Evolutionary conservation across 345 rosid genomes (phyloP), one percentile per base, ranked within the genome.

Genomic region (Bruguiera gymnorhiza): DNA sequence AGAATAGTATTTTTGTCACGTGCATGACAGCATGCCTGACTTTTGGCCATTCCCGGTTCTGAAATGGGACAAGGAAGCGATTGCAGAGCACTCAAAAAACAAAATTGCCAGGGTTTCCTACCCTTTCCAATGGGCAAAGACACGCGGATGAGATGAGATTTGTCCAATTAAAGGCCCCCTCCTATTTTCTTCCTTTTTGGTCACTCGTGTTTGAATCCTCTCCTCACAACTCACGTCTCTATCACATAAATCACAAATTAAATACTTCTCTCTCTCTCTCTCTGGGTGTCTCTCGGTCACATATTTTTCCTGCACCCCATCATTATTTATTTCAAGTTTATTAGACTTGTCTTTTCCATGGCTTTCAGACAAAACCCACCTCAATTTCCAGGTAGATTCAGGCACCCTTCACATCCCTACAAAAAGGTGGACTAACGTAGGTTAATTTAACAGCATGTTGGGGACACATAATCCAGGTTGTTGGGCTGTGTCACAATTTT

Each of bases 311-410:
- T 56, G 60, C 29, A 24, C 2, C 16, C 29, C 13, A 6, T 56
- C 60, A 46, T 66, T 54, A 63, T 67, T 66, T 67, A 60, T 71
- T 24, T 46, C n/a, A 2, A 63, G 55, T 67, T 34, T 34, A 34
- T 34, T 70, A 32, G 66, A 39, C 26, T 58, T 63, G 77, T 73
- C 68, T 66, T 73, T 70, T 72, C 30, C 27, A n/a, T 0, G 37
- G 23, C 75, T 70, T 73, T 34, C 63, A 75, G 86, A 75, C 86
- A 82, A 80, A 82, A 78, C 73, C 77, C 86, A 70, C 84, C 86
- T 77, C 82, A 85, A 79, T 70, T 75, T 83, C 82, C 85, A 85
- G 82, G 80, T 81, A 79, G 88, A 81, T 83, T 85, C 83, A 77
- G 71, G 62, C 86, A 73, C 77, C 80, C 74, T 73, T 77, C 79